phyloP scores from a whole-genome alignment of 2,329 filamentous ascomycete genomes.

The Calcarisporium arbuscula region DNA sequence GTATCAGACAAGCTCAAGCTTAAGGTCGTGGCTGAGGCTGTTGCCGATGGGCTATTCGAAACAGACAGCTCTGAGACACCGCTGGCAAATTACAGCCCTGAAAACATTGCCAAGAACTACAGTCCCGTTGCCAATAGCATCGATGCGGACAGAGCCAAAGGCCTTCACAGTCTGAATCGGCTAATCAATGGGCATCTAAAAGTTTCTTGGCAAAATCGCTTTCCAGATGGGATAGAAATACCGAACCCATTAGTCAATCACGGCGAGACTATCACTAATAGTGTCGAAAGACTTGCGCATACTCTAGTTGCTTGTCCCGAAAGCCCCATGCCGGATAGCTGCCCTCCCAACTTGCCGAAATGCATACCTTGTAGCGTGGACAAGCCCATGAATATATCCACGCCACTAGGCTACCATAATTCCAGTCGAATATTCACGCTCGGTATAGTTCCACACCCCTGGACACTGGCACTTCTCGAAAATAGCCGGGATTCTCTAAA shows the following conservation, averaged over 20 bases:
- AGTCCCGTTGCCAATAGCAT: constrained; percentile 58
- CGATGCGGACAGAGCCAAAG: constrained; percentile 43
- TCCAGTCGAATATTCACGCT: constrained; percentile 70
- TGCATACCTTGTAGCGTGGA: constrained; percentile 69
- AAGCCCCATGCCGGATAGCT: constrained; percentile 67
- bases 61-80: constrained; percentile 59
- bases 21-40: constrained; percentile 57
- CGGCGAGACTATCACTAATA: constrained; percentile 65
- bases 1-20: constrained; percentile 49
- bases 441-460: constrained; percentile 84
- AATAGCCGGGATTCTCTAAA: constrained; percentile 56
- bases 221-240: constrained; percentile 70
- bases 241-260: constrained; percentile 73
- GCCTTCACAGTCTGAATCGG: constrained; percentile 59
- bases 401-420: constrained; percentile 64
- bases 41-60: constrained; percentile 54
- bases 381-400: constrained; percentile 59
- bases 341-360: constrained; percentile 71
- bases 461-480: constrained; percentile 68
- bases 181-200: constrained; percentile 85
- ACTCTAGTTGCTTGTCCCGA: constrained; percentile 70
- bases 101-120: constrained; percentile 60
- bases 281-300: constrained; percentile 65
- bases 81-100: constrained; percentile 71
- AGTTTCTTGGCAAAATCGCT: constrained; percentile 73